Evolutionary conservation across 768 basidiomycete genomes (phyloP), one percentile per base, ranked within the genome.

Genomic region (Pholiota conissans): DNA sequence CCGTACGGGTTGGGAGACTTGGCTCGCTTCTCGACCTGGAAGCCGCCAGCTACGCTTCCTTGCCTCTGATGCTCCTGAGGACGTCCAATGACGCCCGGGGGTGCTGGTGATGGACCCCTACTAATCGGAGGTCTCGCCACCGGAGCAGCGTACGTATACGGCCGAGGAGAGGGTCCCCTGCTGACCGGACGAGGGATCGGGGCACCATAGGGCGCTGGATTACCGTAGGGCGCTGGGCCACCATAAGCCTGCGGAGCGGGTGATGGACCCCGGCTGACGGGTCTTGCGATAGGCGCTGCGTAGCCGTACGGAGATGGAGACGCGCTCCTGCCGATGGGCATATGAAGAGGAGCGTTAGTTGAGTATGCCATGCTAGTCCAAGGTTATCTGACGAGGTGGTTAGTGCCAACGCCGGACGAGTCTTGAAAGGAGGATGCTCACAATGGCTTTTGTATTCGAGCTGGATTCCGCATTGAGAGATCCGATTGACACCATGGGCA

Each of bases 21-120:
- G 30, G 73, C 69, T 13, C 74, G 71, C 56, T 78, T 80, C 69
- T 90, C 89, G 63, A 91, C 80, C 71, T 89, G 86, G 64, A 91
- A 90, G 37, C 84, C 84, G 37, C 84, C 84, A 10, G 79, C 67
- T 26, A 74, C 63, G 56, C 79, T 80, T 16, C 77, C 73, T 9
- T 76, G 75, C 35, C 78, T 74, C 27, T 72, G 64, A 55, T 73
- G 76, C 14, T 27, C 62, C 50, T 20, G 32, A 2, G 32, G 32
- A 10, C 50, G 32, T 7, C 50, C 50, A 3, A 52, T 52, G 22
- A 14, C 40, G 8, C 53, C 53, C 30, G 53, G 47, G 6, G 71
- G 72, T 13, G 65, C 65, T 9, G 73, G 69, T 7, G 73, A 74
- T 9, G 70, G 57, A 2, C 60, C 65, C 20, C 67, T 56, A 56